Conservation (phyloP, 768 basidiomycete species). For the Coprinellus micaceus region DNA sequence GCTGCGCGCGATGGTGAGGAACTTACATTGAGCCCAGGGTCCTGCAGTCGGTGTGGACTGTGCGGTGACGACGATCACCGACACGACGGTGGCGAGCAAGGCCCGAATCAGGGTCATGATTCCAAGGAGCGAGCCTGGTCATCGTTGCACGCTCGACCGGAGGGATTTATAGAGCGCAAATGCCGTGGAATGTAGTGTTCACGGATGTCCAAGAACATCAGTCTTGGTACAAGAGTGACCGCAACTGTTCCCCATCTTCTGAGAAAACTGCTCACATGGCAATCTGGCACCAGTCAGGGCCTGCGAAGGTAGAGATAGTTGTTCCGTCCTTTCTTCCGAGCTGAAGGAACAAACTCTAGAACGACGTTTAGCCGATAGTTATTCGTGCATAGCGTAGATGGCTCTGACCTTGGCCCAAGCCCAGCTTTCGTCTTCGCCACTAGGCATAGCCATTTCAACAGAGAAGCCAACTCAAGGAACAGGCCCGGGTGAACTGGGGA, state of each 20-base stretch:
- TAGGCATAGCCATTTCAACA: too few relatives aligned
- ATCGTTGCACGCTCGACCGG: too few relatives aligned
- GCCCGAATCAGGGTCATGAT: neutral
- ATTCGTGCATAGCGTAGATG: too few relatives aligned
- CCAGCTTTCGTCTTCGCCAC: too few relatives aligned
- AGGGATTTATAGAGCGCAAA: constrained; percentile 2
- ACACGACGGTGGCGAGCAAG: neutral
- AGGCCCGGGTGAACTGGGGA: too few relatives aligned
- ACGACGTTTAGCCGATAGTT: neutral
- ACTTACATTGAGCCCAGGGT: constrained; percentile 2
- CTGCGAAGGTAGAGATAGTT: neutral
- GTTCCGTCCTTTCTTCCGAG: constrained; percentile 2
- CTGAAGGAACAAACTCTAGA: neutral
- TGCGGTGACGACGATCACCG: neutral
- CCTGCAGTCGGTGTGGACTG: neutral
- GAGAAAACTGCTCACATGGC: constrained; percentile 4
- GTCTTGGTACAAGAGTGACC: neutral
- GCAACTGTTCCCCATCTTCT: constrained; percentile 2
- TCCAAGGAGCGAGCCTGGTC: neutral
- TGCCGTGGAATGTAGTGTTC: neutral
- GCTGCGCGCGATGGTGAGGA: neutral
- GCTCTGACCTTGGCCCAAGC: too few relatives aligned
- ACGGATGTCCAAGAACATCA: neutral
- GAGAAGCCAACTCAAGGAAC: too few relatives aligned
- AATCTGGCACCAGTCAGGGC: too few relatives aligned